Percentiles rank a stretch among this genome's conserved stretches.
These are phyloP conservation scores for Gynandropsis gynandra DNA, from an alignment of 345 rosid species.

Conservation along the genomic window DNA sequence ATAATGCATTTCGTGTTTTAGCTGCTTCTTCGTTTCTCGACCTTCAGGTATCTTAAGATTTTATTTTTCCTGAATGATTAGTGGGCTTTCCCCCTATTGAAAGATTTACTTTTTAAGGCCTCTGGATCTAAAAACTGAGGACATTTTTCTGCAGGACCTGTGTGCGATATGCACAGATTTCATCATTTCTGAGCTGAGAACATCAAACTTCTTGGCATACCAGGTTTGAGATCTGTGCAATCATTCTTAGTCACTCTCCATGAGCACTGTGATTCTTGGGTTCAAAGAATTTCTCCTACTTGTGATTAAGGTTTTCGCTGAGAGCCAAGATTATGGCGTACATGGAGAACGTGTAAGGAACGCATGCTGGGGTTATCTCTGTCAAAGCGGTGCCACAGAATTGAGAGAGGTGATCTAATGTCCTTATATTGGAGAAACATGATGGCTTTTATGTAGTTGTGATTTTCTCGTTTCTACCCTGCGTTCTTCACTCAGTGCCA, in stretches of 20 bases:
- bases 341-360: conserved; percentile 96
- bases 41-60: conserved; percentile 58
- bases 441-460: conserved; percentile 11
- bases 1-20: conserved; percentile 80
- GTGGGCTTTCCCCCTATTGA: not conserved
- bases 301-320: conserved; percentile 75
- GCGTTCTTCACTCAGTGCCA: conserved; percentile 1
- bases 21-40: conserved; percentile 99
- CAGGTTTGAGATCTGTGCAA: conserved; percentile 50
- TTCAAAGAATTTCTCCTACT: conserved; percentile 9
- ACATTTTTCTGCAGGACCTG: conserved; percentile 52
- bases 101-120: not conserved
- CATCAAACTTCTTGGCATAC: conserved; percentile 81
- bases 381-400: conserved; percentile 91
- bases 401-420: conserved; percentile 61
- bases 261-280: conserved; percentile 10
- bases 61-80: not conserved
- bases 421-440: not conserved
- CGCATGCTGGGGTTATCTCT: conserved; percentile 98
- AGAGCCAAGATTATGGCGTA: conserved; percentile 91
- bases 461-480: conserved; percentile 4
- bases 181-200: conserved; percentile 83
- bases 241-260: conserved; percentile 1
- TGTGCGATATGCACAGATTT: conserved; percentile 95
- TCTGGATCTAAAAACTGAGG: not conserved